These are phyloP conservation scores for Boechera retrofracta DNA, from an alignment of 345 rosid genomes.

Conservation along the genomic window DNA sequence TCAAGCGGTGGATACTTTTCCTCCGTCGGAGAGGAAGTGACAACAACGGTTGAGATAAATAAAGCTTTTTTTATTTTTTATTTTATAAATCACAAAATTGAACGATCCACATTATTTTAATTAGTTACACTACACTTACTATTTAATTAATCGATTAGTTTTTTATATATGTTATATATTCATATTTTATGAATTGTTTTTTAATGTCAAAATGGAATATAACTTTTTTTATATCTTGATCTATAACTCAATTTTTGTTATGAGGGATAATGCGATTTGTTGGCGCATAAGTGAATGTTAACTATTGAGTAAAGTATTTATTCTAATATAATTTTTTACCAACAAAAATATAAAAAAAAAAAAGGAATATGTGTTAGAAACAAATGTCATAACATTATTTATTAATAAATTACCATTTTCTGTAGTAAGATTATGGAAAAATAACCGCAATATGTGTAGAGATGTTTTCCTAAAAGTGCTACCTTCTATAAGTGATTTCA, in stretches of 20 bases:
- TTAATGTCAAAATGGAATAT: not conserved
- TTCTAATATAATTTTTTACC: not conserved
- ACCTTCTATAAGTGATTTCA: not conserved
- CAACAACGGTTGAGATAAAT: conserved; percentile 36
- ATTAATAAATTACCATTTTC: too few species aligned
- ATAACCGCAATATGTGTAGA: not conserved
- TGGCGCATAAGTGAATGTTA: too few species aligned
- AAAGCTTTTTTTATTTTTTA: not conserved
- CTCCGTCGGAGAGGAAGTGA: conserved; percentile 34
- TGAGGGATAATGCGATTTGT: too few species aligned
- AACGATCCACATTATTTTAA: not conserved
- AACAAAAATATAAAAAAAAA: not conserved
- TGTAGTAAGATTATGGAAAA: not conserved
- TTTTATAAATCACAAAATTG: not conserved
- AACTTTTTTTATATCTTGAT: too few species aligned
- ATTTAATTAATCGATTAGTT: not conserved
- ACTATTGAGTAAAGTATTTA: too few species aligned
- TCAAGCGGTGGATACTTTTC: conserved; percentile 18
- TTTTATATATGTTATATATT: not conserved
- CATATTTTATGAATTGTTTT: not conserved
- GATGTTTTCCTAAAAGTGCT: too few species aligned
- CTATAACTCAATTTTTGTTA: not conserved
- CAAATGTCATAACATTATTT: not conserved
- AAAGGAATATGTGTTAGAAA: not conserved
- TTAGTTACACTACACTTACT: not conserved